Base-by-base conservation (phyloP, 805 yeast genomes). In the Saturnispora besseyi region DNA sequence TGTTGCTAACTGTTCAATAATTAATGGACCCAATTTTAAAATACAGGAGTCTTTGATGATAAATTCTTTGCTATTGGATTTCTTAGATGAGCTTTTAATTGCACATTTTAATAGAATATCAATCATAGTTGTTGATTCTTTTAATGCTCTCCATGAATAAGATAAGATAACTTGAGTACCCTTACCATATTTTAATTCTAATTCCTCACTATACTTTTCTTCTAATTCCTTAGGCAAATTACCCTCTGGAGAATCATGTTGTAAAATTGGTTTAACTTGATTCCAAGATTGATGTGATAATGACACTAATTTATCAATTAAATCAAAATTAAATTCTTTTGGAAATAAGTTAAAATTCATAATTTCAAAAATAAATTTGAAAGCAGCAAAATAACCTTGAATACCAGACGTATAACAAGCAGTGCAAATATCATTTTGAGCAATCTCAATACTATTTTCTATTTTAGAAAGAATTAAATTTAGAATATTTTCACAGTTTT, bases 101-200 rank as follows among this genome's bases (percentile, higher is more conserved):
- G 42, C 18, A 11, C 29, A 33, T 37, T 22, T 50, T 4, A 85
- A 59, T 0, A 85, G 47, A 1, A 65, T 62, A 9, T 74, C 73
- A 21, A 87, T 51, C 32, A 88, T 62, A 1, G 67, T 59, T 0
- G 88, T 76, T 0, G 90, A 78, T 57, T 89, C 96, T 57, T 87
- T 87, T 6, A 87, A 70, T 0, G 90, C 77, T 65, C 93, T 79
- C 91, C 96, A 90, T 2, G 88, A 77, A 59, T 79, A 87, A 56
- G 84, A 83, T 11, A 78, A 67, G 9, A 82, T 69, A 8, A 75
- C 58, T 57, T 77, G 82, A 9, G 71, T 65, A 6, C 64, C 67
- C 22, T 62, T 64, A 8, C 72, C 73, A 48, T 59, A 68, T 44
- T 55, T 61, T 5, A 53, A 33, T 41, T 66, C 70, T 4, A 64